Base-by-base conservation (phyloP, 495 filamentous ascomycete species). In the Paragyromitra xinjiangensis region DNA sequence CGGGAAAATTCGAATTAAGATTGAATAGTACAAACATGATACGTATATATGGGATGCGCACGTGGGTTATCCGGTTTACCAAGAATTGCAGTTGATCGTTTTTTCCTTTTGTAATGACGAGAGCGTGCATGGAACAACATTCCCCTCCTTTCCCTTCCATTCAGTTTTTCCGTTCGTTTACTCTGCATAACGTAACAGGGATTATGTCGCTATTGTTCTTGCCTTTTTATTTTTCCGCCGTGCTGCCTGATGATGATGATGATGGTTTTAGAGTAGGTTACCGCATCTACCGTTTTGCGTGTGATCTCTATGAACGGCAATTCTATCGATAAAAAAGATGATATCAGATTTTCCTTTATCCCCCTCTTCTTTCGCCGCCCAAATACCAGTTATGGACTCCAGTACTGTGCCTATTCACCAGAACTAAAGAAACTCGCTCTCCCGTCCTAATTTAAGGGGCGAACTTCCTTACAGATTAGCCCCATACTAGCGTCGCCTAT, bases 211-310 rank as follows among this genome's bases (percentile, higher is more conserved):
- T 48, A 56, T 59, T 77, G 14, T 45, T 73, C 16, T 53, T 71
- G 69, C 59, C 74, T 66, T 77, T 61, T 66, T 73, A 77, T 77
- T 77, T 77, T 77, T 73, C 69, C 74, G 51, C 69, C 74, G 29
- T 44, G 40, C 64, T 75, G 72, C 65, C 53, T 69, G 65, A 75
- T 73, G 71, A 68, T 69, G 71, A 51, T 55, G 69, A 65, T 73
- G 70, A 63, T 63, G 59, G 34, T 67, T 59, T 45, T 66, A 42
- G 69, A 77, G 73, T 77, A 72, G 48, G 68, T 69, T 61, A 73
- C 73, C 73, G 73, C 69, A 77, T 77, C 73, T 77, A 72, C 73
- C 73, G 68, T 77, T 77, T 77, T 77, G 74, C 74, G 69, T 73
- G 61, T 77, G 74, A 77, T 77, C 73, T 64, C 69, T 73, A 22